Evolutionary conservation across 108 stramenopile species (phyloP), one percentile per base, ranked within the genome.

Genomic region (Cyclotella distinguenda): DNA sequence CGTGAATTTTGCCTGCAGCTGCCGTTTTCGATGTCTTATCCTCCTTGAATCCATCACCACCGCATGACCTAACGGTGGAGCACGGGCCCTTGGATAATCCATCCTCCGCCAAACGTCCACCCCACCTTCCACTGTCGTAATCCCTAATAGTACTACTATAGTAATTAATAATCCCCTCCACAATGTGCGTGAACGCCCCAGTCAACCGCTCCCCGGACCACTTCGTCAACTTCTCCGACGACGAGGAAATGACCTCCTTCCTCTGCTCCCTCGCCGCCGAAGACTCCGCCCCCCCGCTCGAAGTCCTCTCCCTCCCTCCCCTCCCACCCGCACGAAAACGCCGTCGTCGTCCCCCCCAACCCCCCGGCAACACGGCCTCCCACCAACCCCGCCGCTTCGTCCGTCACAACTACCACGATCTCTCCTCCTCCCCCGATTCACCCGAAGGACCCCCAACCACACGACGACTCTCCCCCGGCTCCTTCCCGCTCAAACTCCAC

Each of bases 291-390:
- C n/a, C 40, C n/a, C 40, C 40, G 5, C n/a, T 4, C 40, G 40
- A 16, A 13, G 2, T 42, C 40, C 16, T 42, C 40, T 16, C 2
- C 9, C 16, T 16, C 48, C 48, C 1, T 26, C 23, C 48, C 25
- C 48, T 34, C 7, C 23, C 52, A 56, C 1, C 52, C 57, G 38
- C 78, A 70, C 68, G 76, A 11, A 86, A 79, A 48, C 82, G 87
- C 25, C 57, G 62, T 28, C 78, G 74, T 28, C 82, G 82, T 48
- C 79, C 68, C 64, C 81, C 87, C 13, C 84, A 88, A 54, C 85
- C 82, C 46, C 84, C 87, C n/a, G 87, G 87, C n/a, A 82, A 82
- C 61, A 89, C 88, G 3, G 88, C 88, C 36, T 85, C 83, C 47
- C 59, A 66, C 36, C 76, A 85, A 52, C 80, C 79, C 9, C 81